Evolutionary conservation across 139 green algal species (phyloP).

Genomic region (Chlorella sp.): DNA sequence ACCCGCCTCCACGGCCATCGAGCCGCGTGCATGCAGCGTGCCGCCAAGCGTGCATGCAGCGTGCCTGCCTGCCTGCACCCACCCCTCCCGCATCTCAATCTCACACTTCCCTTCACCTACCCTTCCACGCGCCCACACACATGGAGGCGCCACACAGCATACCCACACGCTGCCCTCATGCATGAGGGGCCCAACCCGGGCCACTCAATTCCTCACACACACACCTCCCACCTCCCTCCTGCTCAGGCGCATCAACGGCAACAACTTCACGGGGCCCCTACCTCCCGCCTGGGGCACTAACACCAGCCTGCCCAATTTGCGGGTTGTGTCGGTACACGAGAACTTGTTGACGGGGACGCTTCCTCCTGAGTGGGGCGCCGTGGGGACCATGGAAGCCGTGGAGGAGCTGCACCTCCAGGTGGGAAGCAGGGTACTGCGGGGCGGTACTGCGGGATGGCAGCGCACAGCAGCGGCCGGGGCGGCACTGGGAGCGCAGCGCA

Average conservation of each 20-base stretch:
- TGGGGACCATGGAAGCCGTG: neutral
- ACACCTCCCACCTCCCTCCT: neutral
- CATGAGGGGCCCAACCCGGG: neutral
- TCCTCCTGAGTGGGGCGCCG: constrained; percentile 21
- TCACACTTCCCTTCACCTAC: too few relatives aligned
- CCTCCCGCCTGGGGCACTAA: constrained; percentile 4
- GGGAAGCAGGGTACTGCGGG: neutral
- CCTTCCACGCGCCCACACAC: too few relatives aligned
- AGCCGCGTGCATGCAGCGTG: neutral
- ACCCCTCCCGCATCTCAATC: neutral
- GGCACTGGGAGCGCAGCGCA: too few relatives aligned
- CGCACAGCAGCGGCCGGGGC: too few relatives aligned
- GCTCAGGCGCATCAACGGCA: neutral
- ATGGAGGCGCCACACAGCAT: constrained; percentile 36
- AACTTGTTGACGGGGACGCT: constrained; percentile 30
- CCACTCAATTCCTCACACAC: neutral
- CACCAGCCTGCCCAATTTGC: neutral
- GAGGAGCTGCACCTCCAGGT: constrained; percentile 24
- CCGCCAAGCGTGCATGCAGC: neutral
- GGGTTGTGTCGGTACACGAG: neutral
- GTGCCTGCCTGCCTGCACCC: neutral
- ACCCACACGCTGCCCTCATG: constrained; percentile 48
- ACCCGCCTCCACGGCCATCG: neutral
- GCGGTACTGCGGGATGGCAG: neutral
- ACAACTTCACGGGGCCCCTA: constrained; percentile 1